Conservation (phyloP, 768 basidiomycete species). For the Serendipita vermifera region DNA sequence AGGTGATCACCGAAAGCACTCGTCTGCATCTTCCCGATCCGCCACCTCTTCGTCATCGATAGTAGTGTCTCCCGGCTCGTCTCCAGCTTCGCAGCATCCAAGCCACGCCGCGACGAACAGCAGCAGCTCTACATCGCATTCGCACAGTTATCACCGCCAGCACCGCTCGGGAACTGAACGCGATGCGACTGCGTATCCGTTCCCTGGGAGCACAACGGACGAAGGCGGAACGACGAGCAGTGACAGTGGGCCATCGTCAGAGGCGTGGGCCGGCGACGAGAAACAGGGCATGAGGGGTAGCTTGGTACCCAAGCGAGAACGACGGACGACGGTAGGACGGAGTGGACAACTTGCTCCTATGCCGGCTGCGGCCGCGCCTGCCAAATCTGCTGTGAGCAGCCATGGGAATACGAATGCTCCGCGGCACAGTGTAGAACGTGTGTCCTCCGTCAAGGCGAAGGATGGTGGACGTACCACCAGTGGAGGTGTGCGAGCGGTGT, state of each 20-base stretch:
- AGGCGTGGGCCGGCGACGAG: slow-evolving; percentile 4
- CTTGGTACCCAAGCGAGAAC: neutral
- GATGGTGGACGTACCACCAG: slow-evolving; percentile 78
- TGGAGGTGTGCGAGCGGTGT: slow-evolving; percentile 43
- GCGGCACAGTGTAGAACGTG: slow-evolving; percentile 30
- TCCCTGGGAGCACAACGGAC: slow-evolving; percentile 10
- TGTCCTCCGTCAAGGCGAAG: slow-evolving; percentile 60
- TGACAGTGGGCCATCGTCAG: slow-evolving; percentile 11
- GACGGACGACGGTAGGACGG: slow-evolving; percentile 9
- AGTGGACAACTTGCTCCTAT: neutral
- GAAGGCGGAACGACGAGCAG: slow-evolving; percentile 7
- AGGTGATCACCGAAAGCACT: slow-evolving; percentile 10
- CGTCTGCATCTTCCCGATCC: slow-evolving; percentile 1
- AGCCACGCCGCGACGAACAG: neutral
- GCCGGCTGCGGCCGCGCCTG: neutral
- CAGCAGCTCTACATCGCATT: neutral
- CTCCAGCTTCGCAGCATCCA: neutral
- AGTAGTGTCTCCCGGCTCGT: neutral
- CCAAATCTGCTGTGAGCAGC: neutral
- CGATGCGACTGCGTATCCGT: slow-evolving; percentile 10
- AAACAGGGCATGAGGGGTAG: slow-evolving; percentile 12
- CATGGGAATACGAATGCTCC: slow-evolving; percentile 7
- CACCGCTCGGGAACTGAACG: slow-evolving; percentile 3
- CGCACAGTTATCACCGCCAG: slow-evolving; percentile 1
- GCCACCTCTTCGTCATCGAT: slow-evolving; percentile 2